Percentiles rank a stretch among this genome's conserved stretches.
These are phyloP conservation scores for Blepharisma stoltei DNA, from an alignment of 73 alveolate genomes.

Conservation along the genomic window DNA sequence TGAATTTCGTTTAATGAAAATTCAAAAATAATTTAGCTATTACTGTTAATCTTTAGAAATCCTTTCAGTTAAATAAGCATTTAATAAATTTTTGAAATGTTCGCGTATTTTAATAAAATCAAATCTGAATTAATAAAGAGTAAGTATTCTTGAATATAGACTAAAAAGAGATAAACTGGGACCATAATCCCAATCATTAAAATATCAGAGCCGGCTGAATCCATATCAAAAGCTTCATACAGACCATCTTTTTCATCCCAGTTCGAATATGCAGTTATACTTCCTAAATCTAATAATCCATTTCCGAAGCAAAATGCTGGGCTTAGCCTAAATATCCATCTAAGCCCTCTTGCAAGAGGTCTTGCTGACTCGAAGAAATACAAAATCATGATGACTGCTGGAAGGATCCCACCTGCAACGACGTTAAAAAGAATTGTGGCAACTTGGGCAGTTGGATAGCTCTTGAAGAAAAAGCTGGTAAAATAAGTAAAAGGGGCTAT, in stretches of 20 bases:
- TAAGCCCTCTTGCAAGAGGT: constrained; percentile 43
- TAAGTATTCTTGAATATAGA: constrained; percentile 38
- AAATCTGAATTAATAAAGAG: too few relatives aligned
- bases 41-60: too few relatives aligned
- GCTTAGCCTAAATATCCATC: constrained; percentile 59
- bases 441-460: constrained; percentile 60
- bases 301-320: constrained; percentile 66
- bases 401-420: constrained; percentile 54
- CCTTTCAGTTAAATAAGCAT: too few relatives aligned
- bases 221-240: constrained; percentile 29
- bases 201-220: constrained; percentile 61
- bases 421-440: constrained; percentile 56
- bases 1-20: too few relatives aligned
- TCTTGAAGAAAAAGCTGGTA: constrained; percentile 54
- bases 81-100: too few relatives aligned
- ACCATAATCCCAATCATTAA: constrained; percentile 33
- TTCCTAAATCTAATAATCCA: constrained; percentile 47
- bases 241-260: constrained; percentile 30
- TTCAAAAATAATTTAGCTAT: too few relatives aligned
- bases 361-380: constrained; percentile 58
- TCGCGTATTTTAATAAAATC: too few relatives aligned
- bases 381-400: constrained; percentile 53
- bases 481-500: constrained; percentile 71
- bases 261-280: constrained; percentile 33
- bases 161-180: constrained; percentile 31